A percentile compares a stretch with the other conserved stretches of the same genome.
phyloP scores from a whole-genome alignment of 2,329 filamentous ascomycete genomes.

The Talaromyces rugulosus region DNA sequence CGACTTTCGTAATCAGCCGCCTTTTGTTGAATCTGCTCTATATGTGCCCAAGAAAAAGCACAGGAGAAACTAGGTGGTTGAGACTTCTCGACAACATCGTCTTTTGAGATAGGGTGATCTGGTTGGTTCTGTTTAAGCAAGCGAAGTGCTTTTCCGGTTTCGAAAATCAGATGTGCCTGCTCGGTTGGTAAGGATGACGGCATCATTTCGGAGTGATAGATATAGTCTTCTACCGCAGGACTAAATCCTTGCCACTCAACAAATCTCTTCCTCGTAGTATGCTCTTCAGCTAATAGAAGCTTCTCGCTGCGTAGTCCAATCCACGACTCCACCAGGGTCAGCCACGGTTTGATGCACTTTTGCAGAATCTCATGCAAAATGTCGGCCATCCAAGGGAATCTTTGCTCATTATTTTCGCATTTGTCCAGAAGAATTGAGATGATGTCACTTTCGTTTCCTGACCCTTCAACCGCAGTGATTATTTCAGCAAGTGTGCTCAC shows the following conservation, averaged over 20 bases:
- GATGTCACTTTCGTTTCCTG: slow-evolving; percentile 55
- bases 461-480: slow-evolving; percentile 44
- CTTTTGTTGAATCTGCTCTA: slow-evolving; percentile 59
- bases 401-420: slow-evolving; percentile 61
- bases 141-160: slow-evolving; percentile 71
- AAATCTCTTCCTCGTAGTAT: slow-evolving; percentile 51
- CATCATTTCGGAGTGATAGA: slow-evolving; percentile 51
- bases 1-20: slow-evolving; percentile 44
- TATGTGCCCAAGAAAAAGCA: slow-evolving; percentile 68
- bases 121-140: slow-evolving; percentile 68
- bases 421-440: slow-evolving; percentile 60
- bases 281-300: slow-evolving; percentile 48
- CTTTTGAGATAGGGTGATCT: slow-evolving; percentile 61
- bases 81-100: slow-evolving; percentile 44
- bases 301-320: slow-evolving; percentile 63
- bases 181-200: slow-evolving; percentile 69
- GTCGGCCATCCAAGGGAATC: slow-evolving; percentile 56
- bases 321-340: slow-evolving; percentile 67
- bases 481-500: slow-evolving; percentile 33
- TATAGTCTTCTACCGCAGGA: slow-evolving; percentile 59
- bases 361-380: slow-evolving; percentile 65
- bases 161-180: slow-evolving; percentile 68
- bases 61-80: slow-evolving; percentile 60
- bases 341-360: slow-evolving; percentile 61
- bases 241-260: slow-evolving; percentile 58